A percentile compares a stretch with the other conserved stretches of the same genome.
These are phyloP conservation scores for Amanita phalloides DNA, from an alignment of 768 basidiomycete species.

Conservation along the genomic window DNA sequence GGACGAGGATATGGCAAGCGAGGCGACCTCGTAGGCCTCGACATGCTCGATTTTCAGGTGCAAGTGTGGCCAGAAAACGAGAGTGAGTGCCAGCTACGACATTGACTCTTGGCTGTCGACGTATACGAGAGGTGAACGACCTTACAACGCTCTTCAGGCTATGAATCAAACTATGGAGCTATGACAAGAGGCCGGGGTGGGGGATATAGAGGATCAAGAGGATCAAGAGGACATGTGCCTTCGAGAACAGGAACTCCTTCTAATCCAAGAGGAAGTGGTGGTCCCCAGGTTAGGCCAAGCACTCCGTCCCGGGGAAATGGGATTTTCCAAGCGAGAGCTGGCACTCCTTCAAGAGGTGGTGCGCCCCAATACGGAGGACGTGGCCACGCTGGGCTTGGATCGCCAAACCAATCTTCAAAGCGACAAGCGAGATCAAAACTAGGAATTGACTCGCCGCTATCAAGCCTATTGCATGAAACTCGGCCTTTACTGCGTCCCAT, in stretches of 20 bases:
- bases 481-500: conserved; percentile 60
- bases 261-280: neutral
- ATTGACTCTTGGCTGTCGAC: neutral
- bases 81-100: conserved; percentile 12
- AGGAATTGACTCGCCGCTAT: conserved; percentile 37
- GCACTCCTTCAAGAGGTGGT: conserved; percentile 14
- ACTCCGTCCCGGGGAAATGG: conserved; percentile 3
- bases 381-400: conserved; percentile 11
- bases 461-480: conserved; percentile 41
- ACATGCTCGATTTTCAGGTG: conserved; percentile 10
- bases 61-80: conserved; percentile 7
- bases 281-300: conserved; percentile 8
- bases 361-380: conserved; percentile 8
- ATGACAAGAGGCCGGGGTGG: neutral
- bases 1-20: conserved; percentile 16
- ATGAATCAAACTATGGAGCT: neutral
- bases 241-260: conserved; percentile 6
- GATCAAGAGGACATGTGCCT: neutral
- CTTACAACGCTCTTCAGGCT: neutral
- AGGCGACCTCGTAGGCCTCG: conserved; percentile 9
- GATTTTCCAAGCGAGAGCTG: neutral
- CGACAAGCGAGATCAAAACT: conserved; percentile 15
- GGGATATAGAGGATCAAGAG: neutral
- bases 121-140: neutral
- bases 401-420: conserved; percentile 9